These are phyloP conservation scores for Hibiscus tridactylites DNA, from an alignment of 345 rosid species.

Conservation along the genomic window DNA sequence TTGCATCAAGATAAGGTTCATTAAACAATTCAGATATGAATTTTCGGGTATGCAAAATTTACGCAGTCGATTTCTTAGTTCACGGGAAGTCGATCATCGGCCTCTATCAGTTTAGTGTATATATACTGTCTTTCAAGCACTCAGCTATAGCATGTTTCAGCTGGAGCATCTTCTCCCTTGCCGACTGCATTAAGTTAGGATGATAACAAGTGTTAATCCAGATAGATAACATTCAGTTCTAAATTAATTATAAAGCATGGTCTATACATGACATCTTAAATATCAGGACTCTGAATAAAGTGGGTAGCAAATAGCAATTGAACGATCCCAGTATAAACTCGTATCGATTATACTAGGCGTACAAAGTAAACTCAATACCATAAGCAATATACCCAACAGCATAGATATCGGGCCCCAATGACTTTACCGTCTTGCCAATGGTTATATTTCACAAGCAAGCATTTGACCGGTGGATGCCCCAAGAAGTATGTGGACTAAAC, in stretches of 20 bases:
- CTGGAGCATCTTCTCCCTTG: conserved; percentile 59
- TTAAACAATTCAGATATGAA: too few species aligned
- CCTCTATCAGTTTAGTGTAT: too few species aligned
- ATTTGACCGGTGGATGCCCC: background rate
- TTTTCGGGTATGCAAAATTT: too few species aligned
- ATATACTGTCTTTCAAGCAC: conserved; percentile 37
- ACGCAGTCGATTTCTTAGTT: too few species aligned
- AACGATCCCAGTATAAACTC: too few species aligned
- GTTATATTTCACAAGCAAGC: conserved; percentile 1
- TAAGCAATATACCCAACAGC: background rate
- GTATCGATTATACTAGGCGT: background rate
- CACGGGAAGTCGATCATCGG: too few species aligned
- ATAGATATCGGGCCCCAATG: background rate
- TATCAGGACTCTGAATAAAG: too few species aligned
- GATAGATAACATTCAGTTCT: background rate
- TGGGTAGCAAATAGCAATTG: too few species aligned
- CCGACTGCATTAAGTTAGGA: conserved; percentile 40
- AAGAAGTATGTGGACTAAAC: background rate
- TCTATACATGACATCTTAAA: too few species aligned
- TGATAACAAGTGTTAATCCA: background rate
- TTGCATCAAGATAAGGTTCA: background rate
- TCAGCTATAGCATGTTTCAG: conserved; percentile 46
- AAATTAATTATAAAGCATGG: background rate
- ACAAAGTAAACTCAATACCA: background rate
- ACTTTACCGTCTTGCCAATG: too few species aligned